phyloP scores from a whole-genome alignment of 441 rosid genomes.

The Pelargonium fulgidum region DNA sequence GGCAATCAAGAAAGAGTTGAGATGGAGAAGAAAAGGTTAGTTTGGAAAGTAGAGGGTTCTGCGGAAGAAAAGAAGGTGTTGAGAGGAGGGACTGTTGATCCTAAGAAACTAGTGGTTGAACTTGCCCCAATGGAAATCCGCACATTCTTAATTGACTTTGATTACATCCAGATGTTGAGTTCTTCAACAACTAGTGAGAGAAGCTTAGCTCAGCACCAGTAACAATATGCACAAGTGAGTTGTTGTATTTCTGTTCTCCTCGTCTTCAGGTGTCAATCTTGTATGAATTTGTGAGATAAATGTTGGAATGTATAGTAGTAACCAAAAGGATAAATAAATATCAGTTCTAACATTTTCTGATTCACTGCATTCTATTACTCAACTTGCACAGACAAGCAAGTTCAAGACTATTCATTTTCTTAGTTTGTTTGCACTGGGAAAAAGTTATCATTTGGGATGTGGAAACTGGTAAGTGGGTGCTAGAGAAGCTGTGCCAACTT shows the following conservation, averaged over 20 bases:
- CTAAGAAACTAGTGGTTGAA: conserved; percentile 45
- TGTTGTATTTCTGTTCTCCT: neutral
- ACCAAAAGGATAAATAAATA: no score
- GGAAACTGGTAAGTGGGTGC: neutral
- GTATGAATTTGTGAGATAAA: neutral
- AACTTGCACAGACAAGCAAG: no score
- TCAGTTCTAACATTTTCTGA: no score
- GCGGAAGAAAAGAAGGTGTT: conserved; percentile 24
- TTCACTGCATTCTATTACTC: no score
- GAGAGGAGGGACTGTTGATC: conserved; percentile 46
- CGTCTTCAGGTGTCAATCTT: neutral
- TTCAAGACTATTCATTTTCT: no score
- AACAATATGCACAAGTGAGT: neutral
- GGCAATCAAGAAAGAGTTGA: conserved; percentile 59
- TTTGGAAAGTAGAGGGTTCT: conserved; percentile 53
- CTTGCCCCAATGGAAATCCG: conserved; percentile 58
- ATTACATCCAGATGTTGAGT: conserved; percentile 18
- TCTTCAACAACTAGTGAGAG: no score
- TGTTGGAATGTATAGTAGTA: neutral
- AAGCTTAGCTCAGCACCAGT: neutral
- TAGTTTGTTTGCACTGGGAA: no score
- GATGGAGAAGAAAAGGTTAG: conserved; percentile 57
- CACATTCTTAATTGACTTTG: conserved; percentile 37
- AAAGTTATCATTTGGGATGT: neutral
- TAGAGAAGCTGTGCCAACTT: neutral